Evolutionary conservation across 2,329 filamentous ascomycete species (phyloP).

Genomic region (Lasiodiplodia citricola): DNA sequence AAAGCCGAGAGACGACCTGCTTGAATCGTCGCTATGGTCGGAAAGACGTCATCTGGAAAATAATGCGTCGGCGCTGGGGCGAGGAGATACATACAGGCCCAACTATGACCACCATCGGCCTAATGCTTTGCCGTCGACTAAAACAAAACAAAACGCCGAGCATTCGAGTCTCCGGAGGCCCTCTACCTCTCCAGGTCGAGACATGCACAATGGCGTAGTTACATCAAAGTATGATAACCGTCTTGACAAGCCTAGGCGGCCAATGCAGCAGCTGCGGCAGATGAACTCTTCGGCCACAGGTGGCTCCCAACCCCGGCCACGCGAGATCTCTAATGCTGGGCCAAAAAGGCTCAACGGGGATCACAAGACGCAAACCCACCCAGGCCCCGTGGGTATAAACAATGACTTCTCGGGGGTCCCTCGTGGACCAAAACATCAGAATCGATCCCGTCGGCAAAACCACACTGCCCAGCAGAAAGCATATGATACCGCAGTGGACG

Average conservation of each 20-base stretch:
- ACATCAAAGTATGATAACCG: constrained; percentile 3
- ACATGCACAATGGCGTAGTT: constrained; percentile 7
- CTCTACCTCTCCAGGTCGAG: background rate
- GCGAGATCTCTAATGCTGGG: background rate
- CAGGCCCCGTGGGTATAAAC: background rate
- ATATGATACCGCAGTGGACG: background rate
- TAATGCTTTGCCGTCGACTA: background rate
- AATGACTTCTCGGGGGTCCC: constrained; percentile 8
- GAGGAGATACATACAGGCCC: constrained; percentile 13
- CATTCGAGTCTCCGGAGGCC: background rate
- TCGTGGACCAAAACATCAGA: background rate
- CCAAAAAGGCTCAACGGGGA: background rate
- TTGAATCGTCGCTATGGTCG: background rate
- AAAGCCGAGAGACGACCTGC: background rate
- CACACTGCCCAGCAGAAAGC: background rate
- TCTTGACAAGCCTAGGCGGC: background rate
- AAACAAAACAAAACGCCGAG: background rate
- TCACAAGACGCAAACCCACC: background rate
- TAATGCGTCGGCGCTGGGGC: background rate
- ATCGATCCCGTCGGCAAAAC: background rate
- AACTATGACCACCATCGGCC: background rate
- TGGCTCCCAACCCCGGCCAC: background rate
- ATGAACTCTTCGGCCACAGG: background rate
- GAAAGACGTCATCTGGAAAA: constrained; percentile 3
- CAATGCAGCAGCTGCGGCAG: background rate